Evolutionary conservation across 1,284 basidiomycete species (phyloP), one percentile per base, ranked within the genome.

Genomic region (Austroboletus niveus): DNA sequence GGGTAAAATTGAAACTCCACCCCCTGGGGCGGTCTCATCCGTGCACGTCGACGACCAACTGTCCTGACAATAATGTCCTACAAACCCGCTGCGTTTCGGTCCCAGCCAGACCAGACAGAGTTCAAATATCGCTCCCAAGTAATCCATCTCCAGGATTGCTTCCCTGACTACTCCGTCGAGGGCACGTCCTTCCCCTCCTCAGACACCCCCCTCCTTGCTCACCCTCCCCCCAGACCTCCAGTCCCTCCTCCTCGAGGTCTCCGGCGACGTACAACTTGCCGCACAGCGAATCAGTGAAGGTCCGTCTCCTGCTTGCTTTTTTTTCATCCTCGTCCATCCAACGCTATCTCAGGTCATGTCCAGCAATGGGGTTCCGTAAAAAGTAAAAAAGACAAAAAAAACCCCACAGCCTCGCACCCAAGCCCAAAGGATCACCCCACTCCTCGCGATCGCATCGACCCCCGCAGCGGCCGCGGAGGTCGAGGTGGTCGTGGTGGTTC

Each of bases 281-380:
- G 89, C 82, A 17, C 81, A 80, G 15, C 79, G 87, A 64, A 93
- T 95, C 61, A 82, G 76, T 50, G 92, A 94, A 70, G 92, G 91
- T 91, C 31, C 2, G 11, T n/a, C 72, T 62, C 41, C 43, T 31
- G 49, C 49, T 45, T 35, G 43, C 31, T 59, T 15, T 29, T 54
- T 42, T 17, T 52, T 46, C 48, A 45, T 5, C 47, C 39, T 29
- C 49, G 59, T 54, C 50, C 54, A 42, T 53, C 45, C 20, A 31
- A 14, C 32, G 44, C 34, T 36, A 14, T 45, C 49, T 51, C 65
- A 93, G 92, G 92, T 63, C 79, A 79, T 58, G 87, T 80, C 42
- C 81, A 87, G 68, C 90, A 90, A 70, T 95, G 92, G 89, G 90
- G 84, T 42, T 84, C 89, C 44, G 92, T 94, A 58, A 85, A 84